Base-by-base conservation (phyloP, 345 rosid species). In the Pugionium cornutum region DNA sequence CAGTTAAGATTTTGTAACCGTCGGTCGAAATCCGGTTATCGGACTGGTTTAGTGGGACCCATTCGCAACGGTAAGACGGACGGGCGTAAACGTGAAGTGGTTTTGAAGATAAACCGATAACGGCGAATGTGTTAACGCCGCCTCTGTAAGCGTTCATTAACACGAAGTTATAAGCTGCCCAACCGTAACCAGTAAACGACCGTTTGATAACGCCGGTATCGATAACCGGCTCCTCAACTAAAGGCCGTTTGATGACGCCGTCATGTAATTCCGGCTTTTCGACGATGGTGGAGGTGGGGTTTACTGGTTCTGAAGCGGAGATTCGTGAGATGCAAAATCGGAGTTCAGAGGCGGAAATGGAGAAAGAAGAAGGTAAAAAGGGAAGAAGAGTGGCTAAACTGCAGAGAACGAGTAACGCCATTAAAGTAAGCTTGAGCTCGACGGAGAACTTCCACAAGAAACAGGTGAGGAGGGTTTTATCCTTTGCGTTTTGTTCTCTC, bases 91-190 rank as follows among this genome's bases (percentile, higher is more conserved):
- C 80, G 62, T 89, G 97, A 9, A 87, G 85, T 4, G 96, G 95
- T 68, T 92, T 92, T 1, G 98, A 92, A 4, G 98, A 80, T 32
- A 89, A 61, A 2, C 98, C 97, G n/a, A 83, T 66, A 4, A 92
- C 61, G 57, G 95, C 88, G 70, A 92, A 92, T 1, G 83, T 77
- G 80, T 55, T 58, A 27, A 55, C 75, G 45, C 97, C 95, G 49
- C 97, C 98, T 45, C 98, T 78, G 83, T 92, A 92, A 4, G 89
- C 66, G 32, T 91, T 81, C 96, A 89, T 89, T 30, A 76, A 64
- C 34, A 92, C 82, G 74, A 89, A 92, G 78, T 78, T 92, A 62
- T 89, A 92, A 30, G 98, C 95, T 7, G 92, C 95, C 0, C 80
- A 62, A n/a, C 98, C 96, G 69, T 79, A 77, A 2, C 88, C 79